Evolutionary conservation across 2,329 filamentous ascomycete genomes (phyloP).

Genomic region (Fusarium lateritium): DNA sequence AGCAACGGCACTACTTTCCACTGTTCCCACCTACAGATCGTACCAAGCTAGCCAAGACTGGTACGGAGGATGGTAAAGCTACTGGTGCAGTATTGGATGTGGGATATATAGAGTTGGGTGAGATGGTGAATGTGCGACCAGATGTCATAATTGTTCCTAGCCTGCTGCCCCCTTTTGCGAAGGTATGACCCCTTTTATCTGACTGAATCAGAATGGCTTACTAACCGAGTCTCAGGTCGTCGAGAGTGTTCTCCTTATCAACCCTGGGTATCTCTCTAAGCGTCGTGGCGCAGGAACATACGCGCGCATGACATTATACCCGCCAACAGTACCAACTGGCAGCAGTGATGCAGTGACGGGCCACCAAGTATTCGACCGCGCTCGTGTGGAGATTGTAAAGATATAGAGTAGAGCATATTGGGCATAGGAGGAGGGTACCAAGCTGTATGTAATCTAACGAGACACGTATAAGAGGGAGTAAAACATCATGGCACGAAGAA

Average conservation of each 20-base stretch:
- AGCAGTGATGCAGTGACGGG: slow-evolving; percentile 70
- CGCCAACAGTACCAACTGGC: slow-evolving; percentile 73
- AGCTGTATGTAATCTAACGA: slow-evolving; percentile 40
- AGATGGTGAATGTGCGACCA: slow-evolving; percentile 88
- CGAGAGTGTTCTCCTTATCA: slow-evolving; percentile 90
- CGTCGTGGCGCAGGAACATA: slow-evolving; percentile 88
- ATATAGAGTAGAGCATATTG: slow-evolving; percentile 65
- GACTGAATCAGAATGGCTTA: neutral
- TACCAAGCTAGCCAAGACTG: slow-evolving; percentile 75
- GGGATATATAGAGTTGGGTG: slow-evolving; percentile 87
- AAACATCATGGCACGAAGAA: slow-evolving; percentile 12
- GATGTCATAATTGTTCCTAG: slow-evolving; percentile 90
- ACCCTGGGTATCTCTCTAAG: slow-evolving; percentile 90
- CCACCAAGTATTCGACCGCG: slow-evolving; percentile 85
- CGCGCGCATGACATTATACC: slow-evolving; percentile 82
- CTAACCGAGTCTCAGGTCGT: slow-evolving; percentile 75
- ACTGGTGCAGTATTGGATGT: slow-evolving; percentile 86
- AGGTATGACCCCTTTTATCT: slow-evolving; percentile 68
- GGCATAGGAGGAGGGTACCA: slow-evolving; percentile 6
- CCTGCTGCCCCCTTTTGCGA: slow-evolving; percentile 86
- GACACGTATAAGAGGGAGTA: slow-evolving; percentile 32
- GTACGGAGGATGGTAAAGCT: slow-evolving; percentile 70
- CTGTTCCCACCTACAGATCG: slow-evolving; percentile 86
- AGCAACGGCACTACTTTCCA: slow-evolving; percentile 93
- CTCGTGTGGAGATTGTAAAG: slow-evolving; percentile 87